A percentile compares a stretch with the other conserved stretches of the same genome.
Conservation (phyloP, 768 basidiomycete genomes). For the Erythrobasidium yunnanense region DNA sequence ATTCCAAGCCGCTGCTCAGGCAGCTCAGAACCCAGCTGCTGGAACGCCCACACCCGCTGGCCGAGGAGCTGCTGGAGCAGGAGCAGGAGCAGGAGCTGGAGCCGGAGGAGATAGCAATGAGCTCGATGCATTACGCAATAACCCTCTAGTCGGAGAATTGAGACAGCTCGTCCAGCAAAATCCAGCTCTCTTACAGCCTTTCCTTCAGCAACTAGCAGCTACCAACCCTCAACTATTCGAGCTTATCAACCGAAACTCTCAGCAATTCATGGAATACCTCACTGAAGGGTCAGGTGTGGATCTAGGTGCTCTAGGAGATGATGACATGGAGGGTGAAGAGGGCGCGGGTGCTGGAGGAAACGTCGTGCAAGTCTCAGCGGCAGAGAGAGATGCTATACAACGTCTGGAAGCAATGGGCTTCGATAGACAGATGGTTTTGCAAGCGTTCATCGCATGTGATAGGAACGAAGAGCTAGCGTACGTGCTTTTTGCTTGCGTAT, state of each 20-base stretch:
- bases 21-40: constrained; percentile 35
- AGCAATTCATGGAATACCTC: constrained; percentile 56
- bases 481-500: constrained; percentile 45
- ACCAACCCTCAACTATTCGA: constrained; percentile 62
- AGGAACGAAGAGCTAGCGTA: constrained; percentile 89
- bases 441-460: constrained; percentile 90
- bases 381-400: constrained; percentile 78
- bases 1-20: constrained; percentile 53
- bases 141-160: constrained; percentile 60
- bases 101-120: constrained; percentile 43
- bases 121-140: constrained; percentile 48
- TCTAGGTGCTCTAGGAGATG: constrained; percentile 41
- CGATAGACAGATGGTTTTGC: constrained; percentile 61
- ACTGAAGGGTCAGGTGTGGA: constrained; percentile 42
- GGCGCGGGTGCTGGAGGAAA: constrained; percentile 41
- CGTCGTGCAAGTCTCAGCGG: constrained; percentile 65
- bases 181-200: constrained; percentile 62
- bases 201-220: constrained; percentile 69
- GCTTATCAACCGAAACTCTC: constrained; percentile 59
- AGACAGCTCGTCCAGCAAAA: constrained; percentile 64
- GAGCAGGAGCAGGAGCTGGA: constrained; percentile 38
- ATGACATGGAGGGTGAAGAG: constrained; percentile 42
- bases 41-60: constrained; percentile 38
- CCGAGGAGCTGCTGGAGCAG: constrained; percentile 43
- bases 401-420: constrained; percentile 84